A percentile compares a stretch with the other conserved stretches of the same genome.
Conservation (phyloP, 371 early-diverging fungal genomes). For the Saksenaea vasiformis region DNA sequence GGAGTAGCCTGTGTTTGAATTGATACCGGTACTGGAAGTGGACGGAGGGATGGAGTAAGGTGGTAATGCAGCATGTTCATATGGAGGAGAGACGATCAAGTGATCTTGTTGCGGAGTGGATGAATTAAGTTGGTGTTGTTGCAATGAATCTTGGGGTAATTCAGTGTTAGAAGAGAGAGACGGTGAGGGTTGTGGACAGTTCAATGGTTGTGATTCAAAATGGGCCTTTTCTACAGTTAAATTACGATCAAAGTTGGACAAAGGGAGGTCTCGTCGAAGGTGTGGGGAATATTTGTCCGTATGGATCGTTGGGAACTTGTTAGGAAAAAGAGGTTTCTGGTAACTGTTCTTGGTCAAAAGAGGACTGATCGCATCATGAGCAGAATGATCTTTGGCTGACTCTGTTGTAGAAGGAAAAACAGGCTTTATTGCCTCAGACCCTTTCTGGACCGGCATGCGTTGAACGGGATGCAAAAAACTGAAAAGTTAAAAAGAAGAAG, state of each 20-base stretch:
- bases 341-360: background rate
- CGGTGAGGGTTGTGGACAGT: constrained; percentile 1
- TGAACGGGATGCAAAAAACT: background rate
- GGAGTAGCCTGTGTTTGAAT: background rate
- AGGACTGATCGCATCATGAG: background rate
- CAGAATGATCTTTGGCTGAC: background rate
- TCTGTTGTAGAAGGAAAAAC: background rate
- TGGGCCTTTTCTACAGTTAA: constrained; percentile 44
- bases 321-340: background rate
- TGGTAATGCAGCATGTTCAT: background rate
- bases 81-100: background rate
- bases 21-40: background rate
- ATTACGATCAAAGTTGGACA: constrained; percentile 34
- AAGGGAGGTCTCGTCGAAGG: constrained; percentile 27
- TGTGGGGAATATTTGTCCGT: constrained; percentile 30
- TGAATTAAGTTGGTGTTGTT: background rate
- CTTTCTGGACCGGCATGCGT: background rate
- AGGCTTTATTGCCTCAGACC: background rate
- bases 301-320: constrained; percentile 30
- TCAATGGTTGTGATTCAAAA: constrained; percentile 28
- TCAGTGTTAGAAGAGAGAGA: background rate
- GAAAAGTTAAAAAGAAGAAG: background rate
- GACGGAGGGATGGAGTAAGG: background rate
- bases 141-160: background rate
- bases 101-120: background rate